These are phyloP conservation scores for Cladosporium sp. DNA, from an alignment of 2,329 filamentous ascomycete species.

Conservation along the genomic window DNA sequence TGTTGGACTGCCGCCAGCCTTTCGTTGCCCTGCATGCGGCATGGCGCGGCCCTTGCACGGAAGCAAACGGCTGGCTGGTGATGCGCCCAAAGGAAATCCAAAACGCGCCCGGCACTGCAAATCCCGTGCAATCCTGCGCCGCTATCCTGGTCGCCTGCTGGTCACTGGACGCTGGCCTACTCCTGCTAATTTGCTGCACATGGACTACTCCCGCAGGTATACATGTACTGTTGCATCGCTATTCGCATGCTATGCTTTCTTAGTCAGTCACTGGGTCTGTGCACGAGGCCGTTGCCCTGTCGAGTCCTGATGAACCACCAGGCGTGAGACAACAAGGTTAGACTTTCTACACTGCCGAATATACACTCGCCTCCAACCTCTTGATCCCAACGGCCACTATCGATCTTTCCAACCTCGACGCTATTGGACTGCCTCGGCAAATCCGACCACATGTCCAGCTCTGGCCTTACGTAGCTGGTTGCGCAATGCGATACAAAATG, in stretches of 20 bases:
- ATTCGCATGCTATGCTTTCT: background rate
- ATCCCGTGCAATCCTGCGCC: background rate
- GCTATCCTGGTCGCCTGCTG: background rate
- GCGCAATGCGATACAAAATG: constrained; percentile 3
- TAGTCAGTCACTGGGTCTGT: constrained; percentile 1
- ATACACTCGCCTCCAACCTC: background rate
- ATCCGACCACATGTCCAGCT: background rate
- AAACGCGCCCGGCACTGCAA: constrained; percentile 7
- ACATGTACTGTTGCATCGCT: constrained; percentile 1
- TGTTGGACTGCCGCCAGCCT: background rate
- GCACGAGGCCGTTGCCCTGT: constrained; percentile 9
- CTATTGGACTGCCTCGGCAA: background rate
- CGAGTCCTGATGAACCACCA: background rate
- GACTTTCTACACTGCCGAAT: constrained; percentile 4
- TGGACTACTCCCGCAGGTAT: background rate
- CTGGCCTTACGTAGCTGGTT: background rate
- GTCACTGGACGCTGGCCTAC: constrained; percentile 6
- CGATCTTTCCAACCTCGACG: background rate
- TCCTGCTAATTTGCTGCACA: constrained; percentile 8
- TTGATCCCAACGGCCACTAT: too few species aligned
- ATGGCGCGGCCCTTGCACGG: background rate
- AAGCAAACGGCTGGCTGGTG: background rate
- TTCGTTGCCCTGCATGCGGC: constrained; percentile 7
- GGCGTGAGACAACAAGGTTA: constrained; percentile 8
- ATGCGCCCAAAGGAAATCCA: background rate